A percentile compares a stretch with the other conserved stretches of the same genome.
Evolutionary conservation across 495 filamentous ascomycete species (phyloP).

Genomic region (Bryoglossum gracile): DNA sequence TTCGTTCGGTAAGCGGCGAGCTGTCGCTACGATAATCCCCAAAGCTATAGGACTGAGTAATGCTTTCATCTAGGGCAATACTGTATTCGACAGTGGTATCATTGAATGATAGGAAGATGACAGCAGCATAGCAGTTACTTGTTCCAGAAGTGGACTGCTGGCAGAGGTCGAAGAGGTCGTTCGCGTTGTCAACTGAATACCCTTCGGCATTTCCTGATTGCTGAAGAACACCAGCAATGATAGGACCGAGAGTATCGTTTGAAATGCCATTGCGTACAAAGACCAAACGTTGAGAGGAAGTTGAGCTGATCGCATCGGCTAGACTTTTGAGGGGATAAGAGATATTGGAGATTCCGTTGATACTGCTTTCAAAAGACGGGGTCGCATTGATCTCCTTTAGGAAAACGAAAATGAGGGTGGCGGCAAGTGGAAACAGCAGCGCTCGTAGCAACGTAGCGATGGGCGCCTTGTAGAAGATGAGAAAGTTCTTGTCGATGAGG

Average conservation of each 20-base stretch:
- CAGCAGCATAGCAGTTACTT: constrained; percentile 21
- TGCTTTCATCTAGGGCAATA: constrained; percentile 14
- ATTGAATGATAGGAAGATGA: constrained; percentile 15
- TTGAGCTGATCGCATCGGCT: constrained; percentile 4
- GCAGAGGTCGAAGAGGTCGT: constrained; percentile 19
- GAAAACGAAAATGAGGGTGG: constrained; percentile 14
- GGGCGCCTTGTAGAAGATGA: constrained; percentile 18
- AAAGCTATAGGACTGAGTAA: background rate
- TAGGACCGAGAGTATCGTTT: constrained; percentile 3
- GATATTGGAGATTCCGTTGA: constrained; percentile 4
- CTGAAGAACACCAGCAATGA: constrained; percentile 14
- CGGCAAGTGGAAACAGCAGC: constrained; percentile 18
- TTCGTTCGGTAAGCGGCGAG: background rate
- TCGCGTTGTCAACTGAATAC: constrained; percentile 1
- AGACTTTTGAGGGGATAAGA: constrained; percentile 10
- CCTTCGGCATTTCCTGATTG: background rate
- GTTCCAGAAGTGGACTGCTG: constrained; percentile 7
- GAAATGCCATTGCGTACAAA: constrained; percentile 20
- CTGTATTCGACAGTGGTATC: constrained; percentile 17
- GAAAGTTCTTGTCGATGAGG: constrained; percentile 21
- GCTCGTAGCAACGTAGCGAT: constrained; percentile 14
- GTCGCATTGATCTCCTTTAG: constrained; percentile 9
- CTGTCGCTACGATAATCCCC: constrained; percentile 6
- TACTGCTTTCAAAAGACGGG: background rate
- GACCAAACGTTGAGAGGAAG: constrained; percentile 7